phyloP scores from a whole-genome alignment of 1,284 basidiomycete species.

The Chalciporus piperatoides region DNA sequence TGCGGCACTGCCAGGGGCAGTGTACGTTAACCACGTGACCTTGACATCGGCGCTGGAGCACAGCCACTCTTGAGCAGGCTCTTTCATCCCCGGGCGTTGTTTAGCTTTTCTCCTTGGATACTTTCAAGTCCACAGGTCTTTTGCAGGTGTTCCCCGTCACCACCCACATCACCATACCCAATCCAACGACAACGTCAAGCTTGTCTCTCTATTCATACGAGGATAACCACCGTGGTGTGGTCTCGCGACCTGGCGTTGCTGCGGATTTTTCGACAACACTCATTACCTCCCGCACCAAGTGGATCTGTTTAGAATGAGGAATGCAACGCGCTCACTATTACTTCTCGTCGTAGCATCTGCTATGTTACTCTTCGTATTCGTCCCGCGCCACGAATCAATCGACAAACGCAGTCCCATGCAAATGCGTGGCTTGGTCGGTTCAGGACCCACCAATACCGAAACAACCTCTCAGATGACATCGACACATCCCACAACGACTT shows the following conservation, averaged over 20 bases:
- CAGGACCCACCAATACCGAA: neutral
- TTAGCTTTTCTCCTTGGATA: constrained; percentile 9
- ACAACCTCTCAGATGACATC: constrained; percentile 1
- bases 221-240: constrained; percentile 12
- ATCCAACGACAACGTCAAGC: constrained; percentile 4
- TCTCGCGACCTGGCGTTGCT: constrained; percentile 20
- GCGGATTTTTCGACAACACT: constrained; percentile 25
- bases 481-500: neutral
- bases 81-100: constrained; percentile 10
- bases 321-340: constrained; percentile 25
- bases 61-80: constrained; percentile 26
- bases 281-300: constrained; percentile 14
- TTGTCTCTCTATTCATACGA: constrained; percentile 7
- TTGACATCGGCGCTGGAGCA: constrained; percentile 2
- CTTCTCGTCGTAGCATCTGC: constrained; percentile 30
- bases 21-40: constrained; percentile 23
- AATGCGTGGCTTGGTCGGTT: constrained; percentile 14
- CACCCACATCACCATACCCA: neutral
- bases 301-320: constrained; percentile 26
- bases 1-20: neutral
- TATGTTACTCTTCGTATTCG: constrained; percentile 28
- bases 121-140: constrained; percentile 5
- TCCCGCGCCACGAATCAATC: constrained; percentile 25
- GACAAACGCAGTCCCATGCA: constrained; percentile 18
- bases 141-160: constrained; percentile 1